Evolutionary conservation across 1,284 basidiomycete species (phyloP), one percentile per base, ranked within the genome.

Genomic region (Ustilago tritici): DNA sequence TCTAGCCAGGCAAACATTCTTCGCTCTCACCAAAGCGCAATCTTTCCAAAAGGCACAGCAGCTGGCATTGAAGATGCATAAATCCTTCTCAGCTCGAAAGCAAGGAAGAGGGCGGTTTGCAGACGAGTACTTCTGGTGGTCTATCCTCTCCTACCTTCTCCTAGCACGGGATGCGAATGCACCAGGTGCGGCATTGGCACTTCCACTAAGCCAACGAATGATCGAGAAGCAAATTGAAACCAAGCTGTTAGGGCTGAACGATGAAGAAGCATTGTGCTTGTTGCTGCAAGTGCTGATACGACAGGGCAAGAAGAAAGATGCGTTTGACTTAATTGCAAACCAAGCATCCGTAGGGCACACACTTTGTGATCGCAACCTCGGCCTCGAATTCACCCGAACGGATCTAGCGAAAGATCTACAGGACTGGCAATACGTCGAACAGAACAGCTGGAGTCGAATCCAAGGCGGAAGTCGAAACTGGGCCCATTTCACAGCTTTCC

Each of bases 121-220:
- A 19, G 92, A 93, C 62, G 89, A 91, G 54, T 94, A 93, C 85
- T 87, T 93, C 49, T 95, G 92, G 86, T 95, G 93, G 93, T 92
- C 90, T 72, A 90, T 93, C 34, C 91, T 93, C 80, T 90, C 92
- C 71, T 90, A 92, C 11, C 88, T 93, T 43, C 90, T 95, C n/a
- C 93, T 86, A 36, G 77, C 86, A 17, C 77, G 78, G 53, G 60
- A 67, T 47, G 65, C 76, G 7, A 61, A 19, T 14, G 76, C 77
- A 23, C 74, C 74, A 4, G 79, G 77, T 35, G 78, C 58, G 53
- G 93, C 92, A 91, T 92, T 23, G 89, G 90, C 79, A 90, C 93
- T 83, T 82, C 88, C 23, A 85, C 88, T 52, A 92, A 92, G 8
- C 88, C 90, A 49, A 82, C 88, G 53, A 86, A 88, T 67, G 92